A percentile compares a stretch with the other conserved stretches of the same genome.
phyloP scores from a whole-genome alignment of 2,329 filamentous ascomycete genomes.

The Neurospora crassa region DNA sequence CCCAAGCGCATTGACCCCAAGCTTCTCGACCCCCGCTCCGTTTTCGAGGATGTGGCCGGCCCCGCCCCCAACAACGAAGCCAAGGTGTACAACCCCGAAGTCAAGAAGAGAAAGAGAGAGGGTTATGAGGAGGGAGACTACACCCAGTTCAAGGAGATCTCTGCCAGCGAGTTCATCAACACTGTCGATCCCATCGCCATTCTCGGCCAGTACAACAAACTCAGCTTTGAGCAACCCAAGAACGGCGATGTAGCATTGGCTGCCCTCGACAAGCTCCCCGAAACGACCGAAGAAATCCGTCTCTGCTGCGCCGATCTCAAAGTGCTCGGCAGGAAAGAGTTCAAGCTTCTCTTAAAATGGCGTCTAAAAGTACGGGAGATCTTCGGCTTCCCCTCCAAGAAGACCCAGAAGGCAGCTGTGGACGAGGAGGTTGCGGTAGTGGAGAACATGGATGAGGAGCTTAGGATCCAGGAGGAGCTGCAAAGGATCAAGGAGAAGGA shows the following conservation, averaged over 20 bases:
- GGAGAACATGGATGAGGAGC: slow-evolving; percentile 87
- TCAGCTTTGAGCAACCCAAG: slow-evolving; percentile 71
- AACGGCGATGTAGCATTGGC: slow-evolving; percentile 81
- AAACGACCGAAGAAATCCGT: slow-evolving; percentile 76
- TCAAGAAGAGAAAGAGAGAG: slow-evolving; percentile 95
- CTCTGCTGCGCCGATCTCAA: slow-evolving; percentile 75
- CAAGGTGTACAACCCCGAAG: slow-evolving; percentile 94
- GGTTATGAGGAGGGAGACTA: slow-evolving; percentile 97
- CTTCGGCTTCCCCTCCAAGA: slow-evolving; percentile 78
- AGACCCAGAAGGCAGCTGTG: slow-evolving; percentile 39
- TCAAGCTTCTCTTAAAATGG: slow-evolving; percentile 84
- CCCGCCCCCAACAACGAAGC: slow-evolving; percentile 90
- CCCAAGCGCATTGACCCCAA: slow-evolving; percentile 88
- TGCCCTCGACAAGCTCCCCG: slow-evolving; percentile 74
- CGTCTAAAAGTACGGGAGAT: slow-evolving; percentile 79
- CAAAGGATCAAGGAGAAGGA: slow-evolving; percentile 75
- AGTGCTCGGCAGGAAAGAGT: slow-evolving; percentile 87
- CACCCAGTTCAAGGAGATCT: slow-evolving; percentile 80
- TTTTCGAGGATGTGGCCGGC: slow-evolving; percentile 86
- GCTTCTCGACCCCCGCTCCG: slow-evolving; percentile 78
- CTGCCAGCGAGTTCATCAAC: slow-evolving; percentile 89
- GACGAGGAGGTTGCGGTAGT: slow-evolving; percentile 71
- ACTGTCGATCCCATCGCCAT: slow-evolving; percentile 89
- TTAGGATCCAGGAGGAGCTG: slow-evolving; percentile 81
- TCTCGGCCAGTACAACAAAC: slow-evolving; percentile 72